Evolutionary conservation across 2,329 filamentous ascomycete species (phyloP), one percentile per base, ranked within the genome.

Genomic region (Colletotrichum sp.): DNA sequence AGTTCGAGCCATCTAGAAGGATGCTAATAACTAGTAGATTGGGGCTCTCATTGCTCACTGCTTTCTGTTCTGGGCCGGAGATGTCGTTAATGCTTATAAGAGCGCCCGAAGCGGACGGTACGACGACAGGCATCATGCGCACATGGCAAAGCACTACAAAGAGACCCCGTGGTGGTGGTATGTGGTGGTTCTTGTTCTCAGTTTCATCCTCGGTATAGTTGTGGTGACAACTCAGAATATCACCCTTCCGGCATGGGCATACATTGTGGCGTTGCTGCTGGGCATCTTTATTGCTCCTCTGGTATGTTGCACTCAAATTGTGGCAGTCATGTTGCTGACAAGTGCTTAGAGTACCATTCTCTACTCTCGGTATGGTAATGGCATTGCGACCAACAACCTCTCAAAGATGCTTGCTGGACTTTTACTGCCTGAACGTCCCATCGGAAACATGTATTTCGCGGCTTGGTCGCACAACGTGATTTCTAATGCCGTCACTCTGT

Each of bases 391-490:
- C 4, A 91, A 91, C 78, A 90, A 91, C 71, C 74, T 92, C 52
- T 91, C 89, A 24, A 90, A 91, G 77, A 89, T 91, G 89, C 74
- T 91, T 63, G 89, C 86, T 1, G 89, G 89, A 66, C 82, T 90
- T 4, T 81, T 89, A 73, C 77, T 90, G 4, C 89, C 89, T 3
- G 87, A 85, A 3, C 85, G 86, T 2, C 89, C 89, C 1, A 78
- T 91, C 6, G 89, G 88, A 4, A 91, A 91, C 80, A 89, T 91
- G 87, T 91, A 90, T 80, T 91, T 91, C 79, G 87, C 89, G 9
- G 87, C 87, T 13, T 91, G 89, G 89, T 91, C 89, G 2, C 90
- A 92, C 81, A 90, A 88, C 48, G 88, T 91, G 64, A 90, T 92
- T 64, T 14, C 71, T 4, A 89, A 89, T 65, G 82, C 85, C 0